Base-by-base conservation (phyloP, 1,284 basidiomycete genomes). In the Abortiporus biennis region DNA sequence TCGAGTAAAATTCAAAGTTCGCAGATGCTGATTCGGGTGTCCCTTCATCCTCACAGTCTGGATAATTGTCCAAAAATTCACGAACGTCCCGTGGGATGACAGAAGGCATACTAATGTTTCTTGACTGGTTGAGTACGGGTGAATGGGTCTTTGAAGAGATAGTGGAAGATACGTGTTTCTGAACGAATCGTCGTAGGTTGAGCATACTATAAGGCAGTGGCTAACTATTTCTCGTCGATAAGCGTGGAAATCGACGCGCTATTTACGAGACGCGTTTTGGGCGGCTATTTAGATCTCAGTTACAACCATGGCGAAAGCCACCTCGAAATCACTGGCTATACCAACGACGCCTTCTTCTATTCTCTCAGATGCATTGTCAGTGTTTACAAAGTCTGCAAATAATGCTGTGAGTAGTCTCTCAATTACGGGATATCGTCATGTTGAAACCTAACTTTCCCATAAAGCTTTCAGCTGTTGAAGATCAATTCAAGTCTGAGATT, bases 1-100 rank as follows among this genome's bases (percentile, higher is more conserved):
- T 80, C 22, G 65, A 67, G 58, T 87, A 86, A 60, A 89, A 89
- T 34, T 69, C 58, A 31, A 78, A 58, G 55, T 88, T 90, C 2
- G 61, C 67, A 12, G 64, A 66, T 32, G 56, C 55, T 17, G 52
- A 48, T 9, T 56, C 43, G n/a, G n/a, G n/a, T n/a, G n/a, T n/a
- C n/a, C n/a, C n/a, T 48, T 78, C 63, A 49, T 75, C 68, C 12
- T 52, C 50, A 16, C 62, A 53, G 44, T 58, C 61, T 4, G 78
- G 80, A 53, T 88, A 87, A 16, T 65, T 66, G 27, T 72, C 67
- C 32, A 87, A 65, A 57, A 88, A 88, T 42, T 74, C 69, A 51
- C 66, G 66, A 20, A 85, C 66, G 54, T 84, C 82, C 49, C 60
- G 59, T 31, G 81, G 80, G 38, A 73, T 44, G n/a, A 45, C 25